A percentile compares a stretch with the other conserved stretches of the same genome.
Conservation (phyloP, 2,329 filamentous ascomycete species). For the Pseudogymnoascus sp. region DNA sequence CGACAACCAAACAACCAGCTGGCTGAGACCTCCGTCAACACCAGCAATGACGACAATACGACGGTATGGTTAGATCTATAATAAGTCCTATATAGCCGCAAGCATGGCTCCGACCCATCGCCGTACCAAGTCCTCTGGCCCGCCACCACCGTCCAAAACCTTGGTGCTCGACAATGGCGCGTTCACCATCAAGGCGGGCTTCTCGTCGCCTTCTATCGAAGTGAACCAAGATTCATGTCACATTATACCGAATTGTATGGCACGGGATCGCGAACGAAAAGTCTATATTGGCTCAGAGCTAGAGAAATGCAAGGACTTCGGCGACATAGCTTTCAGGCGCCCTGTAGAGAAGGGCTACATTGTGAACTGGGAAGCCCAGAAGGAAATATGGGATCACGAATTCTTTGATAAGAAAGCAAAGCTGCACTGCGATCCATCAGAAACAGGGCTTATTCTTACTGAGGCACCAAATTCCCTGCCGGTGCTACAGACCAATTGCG, state of each 20-base stretch:
- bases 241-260: conserved; percentile 80
- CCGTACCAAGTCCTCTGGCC: conserved; percentile 44
- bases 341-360: conserved; percentile 92
- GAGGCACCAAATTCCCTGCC: conserved; percentile 80
- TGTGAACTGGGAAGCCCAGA: conserved; percentile 94
- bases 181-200: conserved; percentile 83
- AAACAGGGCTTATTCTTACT: conserved; percentile 76
- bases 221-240: conserved; percentile 45
- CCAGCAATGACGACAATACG: neutral
- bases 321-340: conserved; percentile 76
- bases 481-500: conserved; percentile 77
- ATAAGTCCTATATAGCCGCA: neutral
- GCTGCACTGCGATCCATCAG: conserved; percentile 62
- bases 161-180: conserved; percentile 92
- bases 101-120: conserved; percentile 23
- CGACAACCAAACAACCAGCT: neutral
- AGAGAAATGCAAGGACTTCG: conserved; percentile 74
- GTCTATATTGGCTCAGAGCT: conserved; percentile 75
- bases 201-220: conserved; percentile 35
- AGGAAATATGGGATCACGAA: conserved; percentile 88
- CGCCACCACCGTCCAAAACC: conserved; percentile 53
- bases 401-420: conserved; percentile 66
- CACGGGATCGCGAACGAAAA: conserved; percentile 69
- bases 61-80: neutral
- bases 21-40: neutral